Percentiles rank a stretch among this genome's conserved stretches.
phyloP scores from a whole-genome alignment of 78 protist species.

The Dictyostelium intermedium region DNA sequence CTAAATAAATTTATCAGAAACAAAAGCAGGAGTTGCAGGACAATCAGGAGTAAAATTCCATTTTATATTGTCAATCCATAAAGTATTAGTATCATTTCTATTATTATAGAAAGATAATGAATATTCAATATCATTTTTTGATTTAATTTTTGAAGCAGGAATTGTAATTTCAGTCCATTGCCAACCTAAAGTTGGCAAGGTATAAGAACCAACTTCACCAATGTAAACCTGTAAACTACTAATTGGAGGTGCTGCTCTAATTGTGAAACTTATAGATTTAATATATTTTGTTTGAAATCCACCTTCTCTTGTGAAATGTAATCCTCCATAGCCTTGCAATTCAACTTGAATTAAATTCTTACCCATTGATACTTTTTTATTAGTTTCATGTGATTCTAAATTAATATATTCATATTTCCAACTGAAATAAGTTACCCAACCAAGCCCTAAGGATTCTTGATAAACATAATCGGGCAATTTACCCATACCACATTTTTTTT shows the following conservation, averaged over 20 bases:
- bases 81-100: background rate
- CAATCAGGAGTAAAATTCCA: background rate
- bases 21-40: background rate
- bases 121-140: background rate
- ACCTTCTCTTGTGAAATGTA: constrained; percentile 36
- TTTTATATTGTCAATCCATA: constrained; percentile 29
- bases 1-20: background rate
- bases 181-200: background rate
- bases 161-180: background rate
- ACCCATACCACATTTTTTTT: constrained; percentile 11
- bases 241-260: background rate
- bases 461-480: constrained; percentile 33
- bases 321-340: background rate
- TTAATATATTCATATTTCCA: background rate
- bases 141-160: background rate
- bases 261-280: background rate
- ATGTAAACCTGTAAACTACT: background rate
- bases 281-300: constrained; percentile 48
- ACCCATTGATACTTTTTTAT: background rate
- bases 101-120: background rate
- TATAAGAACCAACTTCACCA: background rate
- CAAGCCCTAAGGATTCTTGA: constrained; percentile 23
- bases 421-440: constrained; percentile 6
- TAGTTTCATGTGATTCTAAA: background rate
- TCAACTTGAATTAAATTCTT: background rate